Conservation (phyloP, 306 rosid genomes). For the Acacia melanoxylon region DNA sequence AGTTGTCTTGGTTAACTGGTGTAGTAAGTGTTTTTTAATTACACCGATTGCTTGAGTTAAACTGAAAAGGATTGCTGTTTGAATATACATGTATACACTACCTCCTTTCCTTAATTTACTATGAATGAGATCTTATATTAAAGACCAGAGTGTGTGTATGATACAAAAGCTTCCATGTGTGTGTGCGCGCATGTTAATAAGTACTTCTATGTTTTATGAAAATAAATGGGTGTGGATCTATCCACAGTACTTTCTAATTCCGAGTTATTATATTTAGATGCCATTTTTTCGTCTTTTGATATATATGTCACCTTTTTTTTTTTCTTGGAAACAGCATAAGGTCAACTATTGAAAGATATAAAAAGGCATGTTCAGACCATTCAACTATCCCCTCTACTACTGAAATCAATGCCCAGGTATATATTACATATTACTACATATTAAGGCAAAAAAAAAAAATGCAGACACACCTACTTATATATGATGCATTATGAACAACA, state of each 20-base stretch:
- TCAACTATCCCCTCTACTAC: slow-evolving; percentile 59
- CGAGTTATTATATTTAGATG: neutral
- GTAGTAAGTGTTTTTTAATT: too few species aligned
- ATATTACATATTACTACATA: neutral
- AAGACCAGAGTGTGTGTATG: too few species aligned
- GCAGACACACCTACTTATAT: neutral
- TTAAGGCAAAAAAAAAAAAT: neutral
- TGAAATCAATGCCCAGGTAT: slow-evolving; percentile 89
- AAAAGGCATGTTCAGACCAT: slow-evolving; percentile 77
- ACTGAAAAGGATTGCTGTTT: too few species aligned
- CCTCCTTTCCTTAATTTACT: too few species aligned
- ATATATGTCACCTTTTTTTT: too few species aligned
- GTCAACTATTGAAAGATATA: slow-evolving; percentile 87
- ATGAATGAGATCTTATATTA: too few species aligned
- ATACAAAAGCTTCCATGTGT: too few species aligned
- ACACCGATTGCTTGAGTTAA: too few species aligned
- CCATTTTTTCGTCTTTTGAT: neutral
- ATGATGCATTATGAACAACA: neutral
- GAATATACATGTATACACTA: too few species aligned
- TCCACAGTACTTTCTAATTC: neutral
- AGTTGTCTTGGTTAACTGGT: too few species aligned
- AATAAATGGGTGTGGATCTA: neutral
- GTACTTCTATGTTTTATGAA: too few species aligned
- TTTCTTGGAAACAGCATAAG: slow-evolving; percentile 53
- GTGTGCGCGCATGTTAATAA: too few species aligned